Evolutionary conservation across 2,329 filamentous ascomycete genomes (phyloP).

Genomic region (Xylaria sp.): DNA sequence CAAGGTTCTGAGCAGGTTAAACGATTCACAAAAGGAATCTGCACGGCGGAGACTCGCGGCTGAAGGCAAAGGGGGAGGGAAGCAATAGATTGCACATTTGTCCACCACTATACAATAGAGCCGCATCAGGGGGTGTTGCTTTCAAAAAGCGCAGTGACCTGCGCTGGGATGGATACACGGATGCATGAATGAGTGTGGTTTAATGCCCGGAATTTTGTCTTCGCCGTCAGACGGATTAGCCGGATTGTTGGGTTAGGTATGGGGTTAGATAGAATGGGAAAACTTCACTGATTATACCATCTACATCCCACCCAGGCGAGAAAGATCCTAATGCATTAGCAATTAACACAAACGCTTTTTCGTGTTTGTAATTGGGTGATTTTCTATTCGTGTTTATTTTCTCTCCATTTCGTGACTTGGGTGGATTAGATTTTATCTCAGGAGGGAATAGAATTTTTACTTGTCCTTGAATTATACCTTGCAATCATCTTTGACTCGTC

Average conservation of each 20-base stretch:
- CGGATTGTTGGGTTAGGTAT: neutral
- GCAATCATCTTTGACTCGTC: too few relatives aligned
- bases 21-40: conserved; percentile 9
- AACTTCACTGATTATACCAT: too few relatives aligned
- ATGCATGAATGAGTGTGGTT: conserved; percentile 2
- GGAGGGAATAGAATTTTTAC: too few relatives aligned
- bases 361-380: too few relatives aligned
- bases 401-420: too few relatives aligned
- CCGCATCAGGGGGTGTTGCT: conserved; percentile 30
- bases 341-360: too few relatives aligned
- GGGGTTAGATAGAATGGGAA: too few relatives aligned
- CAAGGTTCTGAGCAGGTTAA: conserved; percentile 7
- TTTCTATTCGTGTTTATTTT: too few relatives aligned
- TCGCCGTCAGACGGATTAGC: neutral
- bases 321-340: too few relatives aligned
- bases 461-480: too few relatives aligned
- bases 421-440: too few relatives aligned
- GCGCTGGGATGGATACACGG: conserved; percentile 3
- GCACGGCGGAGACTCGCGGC: conserved; percentile 27
- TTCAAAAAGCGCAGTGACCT: conserved; percentile 6
- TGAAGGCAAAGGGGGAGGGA: conserved; percentile 24
- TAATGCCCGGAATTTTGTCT: neutral
- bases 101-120: conserved; percentile 36
- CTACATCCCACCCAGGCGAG: too few relatives aligned
- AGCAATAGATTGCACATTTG: conserved; percentile 35